phyloP scores from a whole-genome alignment of 129 eudicot genomes.

The Glebionis coronaria region DNA sequence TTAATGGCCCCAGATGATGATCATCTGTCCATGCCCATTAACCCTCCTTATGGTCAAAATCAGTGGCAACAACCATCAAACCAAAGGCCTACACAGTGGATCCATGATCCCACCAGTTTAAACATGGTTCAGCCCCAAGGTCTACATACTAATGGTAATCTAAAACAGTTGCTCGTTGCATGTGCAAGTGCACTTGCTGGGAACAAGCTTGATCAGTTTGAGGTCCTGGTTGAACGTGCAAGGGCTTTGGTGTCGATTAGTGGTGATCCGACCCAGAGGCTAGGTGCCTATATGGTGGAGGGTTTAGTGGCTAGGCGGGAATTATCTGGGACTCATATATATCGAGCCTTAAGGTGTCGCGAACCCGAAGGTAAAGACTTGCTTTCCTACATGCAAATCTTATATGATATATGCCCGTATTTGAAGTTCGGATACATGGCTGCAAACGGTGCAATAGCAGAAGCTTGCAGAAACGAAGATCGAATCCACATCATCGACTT shows the following conservation, averaged over 20 bases:
- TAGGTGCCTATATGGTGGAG: constrained; percentile 90
- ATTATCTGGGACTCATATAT: constrained; percentile 63
- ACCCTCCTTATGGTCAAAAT: constrained; percentile 38
- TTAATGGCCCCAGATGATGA: constrained; percentile 73
- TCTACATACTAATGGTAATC: constrained; percentile 24
- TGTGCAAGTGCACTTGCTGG: constrained; percentile 83
- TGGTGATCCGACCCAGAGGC: constrained; percentile 91
- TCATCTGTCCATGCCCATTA: constrained; percentile 34
- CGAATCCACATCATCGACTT: constrained; percentile 84
- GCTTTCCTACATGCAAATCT: constrained; percentile 85
- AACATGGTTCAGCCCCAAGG: constrained; percentile 26
- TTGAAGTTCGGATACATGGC: constrained; percentile 94
- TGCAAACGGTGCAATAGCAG: constrained; percentile 92
- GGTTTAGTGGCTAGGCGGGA: constrained; percentile 83
- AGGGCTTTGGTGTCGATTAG: constrained; percentile 53
- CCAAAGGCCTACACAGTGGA: constrained; percentile 20
- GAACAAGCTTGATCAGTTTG: constrained; percentile 53
- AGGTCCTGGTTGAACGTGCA: constrained; percentile 46
- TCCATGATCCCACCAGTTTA: constrained; percentile 33
- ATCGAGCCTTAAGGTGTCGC: constrained; percentile 58
- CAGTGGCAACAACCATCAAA: constrained; percentile 29
- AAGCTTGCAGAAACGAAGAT: constrained; percentile 81
- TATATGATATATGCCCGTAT: constrained; percentile 90
- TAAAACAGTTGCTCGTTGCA: constrained; percentile 60
- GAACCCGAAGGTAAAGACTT: constrained; percentile 82